phyloP scores from a whole-genome alignment of 352 stramenopile species.

The Phytopythium boreale region DNA sequence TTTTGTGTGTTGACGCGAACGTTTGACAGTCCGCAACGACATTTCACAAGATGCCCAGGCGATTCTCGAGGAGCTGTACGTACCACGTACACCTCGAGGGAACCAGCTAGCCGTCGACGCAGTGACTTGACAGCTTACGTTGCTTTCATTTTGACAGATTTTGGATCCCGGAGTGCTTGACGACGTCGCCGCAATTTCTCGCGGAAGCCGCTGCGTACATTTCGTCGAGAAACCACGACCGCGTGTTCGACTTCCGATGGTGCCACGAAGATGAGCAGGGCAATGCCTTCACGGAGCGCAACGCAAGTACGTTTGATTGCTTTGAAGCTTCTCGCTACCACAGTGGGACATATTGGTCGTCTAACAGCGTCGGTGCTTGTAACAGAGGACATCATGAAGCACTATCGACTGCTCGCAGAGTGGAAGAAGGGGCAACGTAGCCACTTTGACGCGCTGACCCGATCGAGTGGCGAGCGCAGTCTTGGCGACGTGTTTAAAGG shows the following conservation, averaged over 20 bases:
- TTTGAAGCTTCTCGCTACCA: neutral
- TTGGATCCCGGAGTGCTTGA: conserved; percentile 61
- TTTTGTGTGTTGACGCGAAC: conserved; percentile 1
- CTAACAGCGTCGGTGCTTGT: neutral
- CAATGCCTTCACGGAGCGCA: conserved; percentile 54
- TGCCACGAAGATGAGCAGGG: conserved; percentile 50
- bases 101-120: neutral
- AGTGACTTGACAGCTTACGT: neutral
- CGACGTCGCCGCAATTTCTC: conserved; percentile 48
- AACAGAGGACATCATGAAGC: conserved; percentile 59
- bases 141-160: conserved; percentile 28
- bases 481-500: conserved; percentile 47
- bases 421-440: conserved; percentile 69
- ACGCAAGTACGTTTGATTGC: conserved; percentile 48
- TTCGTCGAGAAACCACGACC: conserved; percentile 63
- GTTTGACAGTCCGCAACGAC: conserved; percentile 37
- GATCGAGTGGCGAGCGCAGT: conserved; percentile 23
- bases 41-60: conserved; percentile 48
- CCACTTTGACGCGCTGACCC: conserved; percentile 55
- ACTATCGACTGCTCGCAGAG: conserved; percentile 48
- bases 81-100: neutral
- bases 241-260: conserved; percentile 82
- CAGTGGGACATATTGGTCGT: neutral
- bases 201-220: conserved; percentile 79
- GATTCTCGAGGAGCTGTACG: conserved; percentile 68